phyloP scores from a whole-genome alignment of 106 monocot species.

The Dioscorea zingiberensis region DNA sequence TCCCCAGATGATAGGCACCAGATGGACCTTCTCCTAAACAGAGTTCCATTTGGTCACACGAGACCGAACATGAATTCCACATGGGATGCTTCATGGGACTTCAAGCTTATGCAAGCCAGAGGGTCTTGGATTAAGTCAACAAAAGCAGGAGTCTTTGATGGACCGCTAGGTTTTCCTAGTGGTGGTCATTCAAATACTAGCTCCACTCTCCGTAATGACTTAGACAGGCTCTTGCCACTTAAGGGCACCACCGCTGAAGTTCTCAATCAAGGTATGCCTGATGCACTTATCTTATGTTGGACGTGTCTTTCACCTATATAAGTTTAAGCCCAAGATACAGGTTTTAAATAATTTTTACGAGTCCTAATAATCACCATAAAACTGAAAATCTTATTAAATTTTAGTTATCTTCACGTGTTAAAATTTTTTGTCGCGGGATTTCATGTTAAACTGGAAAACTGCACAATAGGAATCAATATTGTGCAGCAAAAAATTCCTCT shows the following conservation, averaged over 20 bases:
- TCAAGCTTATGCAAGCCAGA: slow-evolving; percentile 43
- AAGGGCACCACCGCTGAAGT: slow-evolving; percentile 38
- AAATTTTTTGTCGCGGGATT: too few relatives aligned
- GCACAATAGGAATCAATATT: too few relatives aligned
- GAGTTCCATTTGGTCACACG: slow-evolving; percentile 28
- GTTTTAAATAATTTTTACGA: too few relatives aligned
- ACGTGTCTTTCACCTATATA: not conserved
- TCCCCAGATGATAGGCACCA: slow-evolving; percentile 53
- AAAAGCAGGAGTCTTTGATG: slow-evolving; percentile 31
- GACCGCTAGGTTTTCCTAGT: slow-evolving; percentile 26
- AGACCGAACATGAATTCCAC: slow-evolving; percentile 21
- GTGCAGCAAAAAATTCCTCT: too few relatives aligned
- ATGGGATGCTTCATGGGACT: slow-evolving; percentile 40
- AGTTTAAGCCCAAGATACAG: not conserved
- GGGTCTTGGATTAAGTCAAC: slow-evolving; percentile 44
- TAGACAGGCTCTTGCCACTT: slow-evolving; percentile 41
- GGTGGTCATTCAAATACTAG: slow-evolving; percentile 19
- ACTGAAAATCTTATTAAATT: too few relatives aligned
- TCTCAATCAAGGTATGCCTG: slow-evolving; percentile 46
- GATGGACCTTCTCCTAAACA: slow-evolving; percentile 47
- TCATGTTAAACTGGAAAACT: too few relatives aligned
- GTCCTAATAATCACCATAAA: too few relatives aligned
- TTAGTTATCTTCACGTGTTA: too few relatives aligned
- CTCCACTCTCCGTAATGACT: slow-evolving; percentile 24
- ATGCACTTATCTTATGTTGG: too few relatives aligned